Conservation (phyloP, 2,329 filamentous ascomycete genomes). For the Botrytis deweyae region DNA sequence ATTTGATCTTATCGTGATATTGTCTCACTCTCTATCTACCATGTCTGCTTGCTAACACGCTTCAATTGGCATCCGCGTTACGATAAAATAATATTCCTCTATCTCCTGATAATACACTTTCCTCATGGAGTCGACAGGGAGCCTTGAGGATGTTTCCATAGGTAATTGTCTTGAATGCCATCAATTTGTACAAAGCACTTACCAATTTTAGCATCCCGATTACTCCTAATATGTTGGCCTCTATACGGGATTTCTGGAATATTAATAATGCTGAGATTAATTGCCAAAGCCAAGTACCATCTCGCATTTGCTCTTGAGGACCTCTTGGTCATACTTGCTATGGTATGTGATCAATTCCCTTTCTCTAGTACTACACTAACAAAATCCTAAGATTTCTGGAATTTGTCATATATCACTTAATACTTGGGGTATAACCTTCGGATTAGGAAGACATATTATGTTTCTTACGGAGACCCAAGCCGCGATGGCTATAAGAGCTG, state of each 20-base stretch:
- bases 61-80: background rate
- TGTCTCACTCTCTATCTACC: background rate
- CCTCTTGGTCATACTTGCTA: constrained; percentile 5
- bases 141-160: constrained; percentile 7
- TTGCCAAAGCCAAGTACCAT: constrained; percentile 10
- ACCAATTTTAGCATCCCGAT: background rate
- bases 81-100: background rate
- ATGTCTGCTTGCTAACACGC: background rate
- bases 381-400: constrained; percentile 5
- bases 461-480: constrained; percentile 11
- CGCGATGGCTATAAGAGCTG: background rate
- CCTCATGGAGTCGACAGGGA: background rate
- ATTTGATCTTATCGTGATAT: background rate
- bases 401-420: constrained; percentile 12
- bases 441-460: background rate
- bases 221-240: constrained; percentile 20
- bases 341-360: background rate
- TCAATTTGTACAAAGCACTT: background rate
- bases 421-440: constrained; percentile 13
- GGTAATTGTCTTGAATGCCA: background rate
- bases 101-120: background rate
- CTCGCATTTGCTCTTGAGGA: constrained; percentile 14
- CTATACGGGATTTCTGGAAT: constrained; percentile 15
- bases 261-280: constrained; percentile 14
- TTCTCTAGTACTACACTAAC: background rate